Conservation (phyloP, 306 rosid genomes). For the Acacia melanoxylon region DNA sequence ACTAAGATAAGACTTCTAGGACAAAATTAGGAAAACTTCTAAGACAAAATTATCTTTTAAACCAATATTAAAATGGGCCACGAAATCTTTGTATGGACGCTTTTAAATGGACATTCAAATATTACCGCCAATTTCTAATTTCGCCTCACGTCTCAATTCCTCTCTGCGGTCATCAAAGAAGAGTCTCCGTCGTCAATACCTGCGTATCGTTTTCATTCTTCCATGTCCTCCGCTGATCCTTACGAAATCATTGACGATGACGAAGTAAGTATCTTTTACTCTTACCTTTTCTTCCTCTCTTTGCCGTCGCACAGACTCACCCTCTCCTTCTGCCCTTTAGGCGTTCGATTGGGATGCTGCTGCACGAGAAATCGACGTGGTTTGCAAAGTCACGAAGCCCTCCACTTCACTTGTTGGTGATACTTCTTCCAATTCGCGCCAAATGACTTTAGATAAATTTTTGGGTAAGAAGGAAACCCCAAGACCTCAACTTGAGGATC, state of each 20-base stretch:
- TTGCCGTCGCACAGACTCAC: neutral
- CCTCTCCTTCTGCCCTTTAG: constrained; percentile 32
- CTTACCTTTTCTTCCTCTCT: neutral
- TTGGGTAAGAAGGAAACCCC: constrained; percentile 37
- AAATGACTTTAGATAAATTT: constrained; percentile 63
- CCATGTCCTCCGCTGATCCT: constrained; percentile 53
- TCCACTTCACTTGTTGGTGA: neutral
- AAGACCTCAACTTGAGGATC: constrained; percentile 22
- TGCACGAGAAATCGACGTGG: constrained; percentile 61
- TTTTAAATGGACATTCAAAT: neutral
- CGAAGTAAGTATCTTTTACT: constrained; percentile 40
- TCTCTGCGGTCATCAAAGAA: neutral
- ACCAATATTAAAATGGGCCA: no score
- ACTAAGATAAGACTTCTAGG: no score
- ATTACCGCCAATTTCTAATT: constrained; percentile 9
- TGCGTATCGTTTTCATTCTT: neutral
- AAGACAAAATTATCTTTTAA: no score
- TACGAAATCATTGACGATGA: constrained; percentile 35
- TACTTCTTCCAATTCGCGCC: constrained; percentile 35
- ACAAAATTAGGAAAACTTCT: no score
- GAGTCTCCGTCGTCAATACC: neutral
- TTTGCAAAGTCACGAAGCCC: constrained; percentile 34
- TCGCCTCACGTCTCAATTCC: neutral
- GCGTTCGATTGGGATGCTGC: constrained; percentile 94
- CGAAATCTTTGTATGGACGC: neutral